phyloP scores from a whole-genome alignment of 2,329 filamentous ascomycete genomes.

The Phialocephala sp. region DNA sequence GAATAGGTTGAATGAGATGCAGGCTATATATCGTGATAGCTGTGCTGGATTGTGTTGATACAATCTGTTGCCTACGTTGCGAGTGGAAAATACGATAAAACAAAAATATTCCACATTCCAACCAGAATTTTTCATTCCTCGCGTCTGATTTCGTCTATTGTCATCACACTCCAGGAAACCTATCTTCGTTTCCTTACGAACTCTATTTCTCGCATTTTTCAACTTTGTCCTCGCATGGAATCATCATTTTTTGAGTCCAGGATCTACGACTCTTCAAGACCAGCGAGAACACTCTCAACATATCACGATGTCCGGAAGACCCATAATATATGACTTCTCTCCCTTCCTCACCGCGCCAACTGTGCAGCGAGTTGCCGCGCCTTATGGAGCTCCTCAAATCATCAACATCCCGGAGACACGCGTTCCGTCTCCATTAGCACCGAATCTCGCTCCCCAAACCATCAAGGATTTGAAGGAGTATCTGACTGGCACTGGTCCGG shows the following conservation, averaged over 20 bases:
- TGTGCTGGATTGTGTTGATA: not conserved
- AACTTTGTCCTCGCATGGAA: not conserved
- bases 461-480: constrained; percentile 25
- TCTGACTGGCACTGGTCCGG: constrained; percentile 18
- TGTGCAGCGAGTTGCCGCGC: constrained; percentile 7
- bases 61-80: not conserved
- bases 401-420: constrained; percentile 29
- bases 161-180: constrained; percentile 14
- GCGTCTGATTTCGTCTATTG: constrained; percentile 6
- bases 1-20: not conserved
- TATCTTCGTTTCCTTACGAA: constrained; percentile 1
- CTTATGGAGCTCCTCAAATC: constrained; percentile 22
- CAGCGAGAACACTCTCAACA: not conserved
- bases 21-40: not conserved
- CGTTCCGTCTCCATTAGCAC: constrained; percentile 33
- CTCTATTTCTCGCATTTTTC: not conserved
- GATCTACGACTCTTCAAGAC: not conserved
- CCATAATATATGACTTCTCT: constrained; percentile 26
- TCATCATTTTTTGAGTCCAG: not conserved
- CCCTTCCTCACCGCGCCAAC: constrained; percentile 29
- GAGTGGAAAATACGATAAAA: not conserved
- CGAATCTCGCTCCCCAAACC: constrained; percentile 28
- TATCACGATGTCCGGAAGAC: not conserved
- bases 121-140: constrained; percentile 28
- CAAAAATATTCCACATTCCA: constrained; percentile 15